phyloP scores from a whole-genome alignment of 129 eudicot species.

The Lonicera japonica region DNA sequence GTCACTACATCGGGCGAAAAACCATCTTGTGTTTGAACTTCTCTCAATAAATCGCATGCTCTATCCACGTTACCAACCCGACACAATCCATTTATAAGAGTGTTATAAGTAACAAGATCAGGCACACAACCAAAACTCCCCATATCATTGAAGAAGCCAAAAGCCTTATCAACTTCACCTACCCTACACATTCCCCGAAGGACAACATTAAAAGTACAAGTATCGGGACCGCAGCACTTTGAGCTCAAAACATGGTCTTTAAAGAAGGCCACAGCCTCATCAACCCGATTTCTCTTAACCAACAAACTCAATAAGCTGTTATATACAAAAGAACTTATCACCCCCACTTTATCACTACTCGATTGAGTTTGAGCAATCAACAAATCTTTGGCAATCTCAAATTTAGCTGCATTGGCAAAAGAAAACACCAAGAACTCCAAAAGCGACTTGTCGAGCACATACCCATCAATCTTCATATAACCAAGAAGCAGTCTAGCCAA shows the following conservation, averaged over 20 bases:
- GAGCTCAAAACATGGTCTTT: constrained; percentile 46
- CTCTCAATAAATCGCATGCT: constrained; percentile 46
- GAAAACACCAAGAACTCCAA: constrained; percentile 37
- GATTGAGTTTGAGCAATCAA: constrained; percentile 35
- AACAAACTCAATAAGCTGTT: constrained; percentile 63
- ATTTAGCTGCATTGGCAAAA: constrained; percentile 46
- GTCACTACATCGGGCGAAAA: constrained; percentile 64
- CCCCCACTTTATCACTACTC: constrained; percentile 19
- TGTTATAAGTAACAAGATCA: constrained; percentile 59
- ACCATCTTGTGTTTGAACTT: constrained; percentile 28
- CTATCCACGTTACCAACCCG: constrained; percentile 43
- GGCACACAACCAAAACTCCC: constrained; percentile 50
- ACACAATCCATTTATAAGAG: constrained; percentile 63
- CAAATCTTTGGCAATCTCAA: constrained; percentile 45
- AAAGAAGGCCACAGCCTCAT: constrained; percentile 68
- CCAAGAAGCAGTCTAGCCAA: constrained; percentile 43
- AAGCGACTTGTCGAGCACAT: constrained; percentile 29
- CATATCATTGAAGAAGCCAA: constrained; percentile 45
- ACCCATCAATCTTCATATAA: constrained; percentile 55
- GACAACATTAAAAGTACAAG: constrained; percentile 60
- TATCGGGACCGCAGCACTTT: constrained; percentile 36
- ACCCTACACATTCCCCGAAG: constrained; percentile 64
- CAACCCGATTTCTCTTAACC: constrained; percentile 41
- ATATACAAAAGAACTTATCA: constrained; percentile 34
- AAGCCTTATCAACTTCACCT: constrained; percentile 54